A percentile compares a stretch with the other conserved stretches of the same genome.
Conservation (phyloP, 345 rosid species). For the Anacardium occidentale region DNA sequence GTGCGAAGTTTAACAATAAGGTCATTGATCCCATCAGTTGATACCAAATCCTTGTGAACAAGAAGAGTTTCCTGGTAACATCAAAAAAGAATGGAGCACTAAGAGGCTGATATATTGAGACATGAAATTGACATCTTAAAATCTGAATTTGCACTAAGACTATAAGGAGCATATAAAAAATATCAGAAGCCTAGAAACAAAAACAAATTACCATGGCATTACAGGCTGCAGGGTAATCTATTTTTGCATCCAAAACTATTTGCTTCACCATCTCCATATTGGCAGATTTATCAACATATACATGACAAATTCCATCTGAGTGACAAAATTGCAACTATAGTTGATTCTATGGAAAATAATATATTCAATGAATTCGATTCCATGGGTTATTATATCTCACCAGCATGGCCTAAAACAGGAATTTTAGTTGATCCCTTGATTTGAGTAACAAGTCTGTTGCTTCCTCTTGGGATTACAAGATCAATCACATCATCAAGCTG, state of each 20-base stretch:
- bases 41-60: conserved; percentile 80
- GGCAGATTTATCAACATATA: conserved; percentile 88
- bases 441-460: conserved; percentile 89
- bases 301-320: conserved; percentile 97
- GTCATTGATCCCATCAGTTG: conserved; percentile 52
- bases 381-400: conserved; percentile 40
- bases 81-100: conserved; percentile 11
- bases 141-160: neutral
- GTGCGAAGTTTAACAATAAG: conserved; percentile 52
- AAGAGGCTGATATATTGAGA: conserved; percentile 1
- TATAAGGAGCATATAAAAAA: neutral
- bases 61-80: conserved; percentile 87
- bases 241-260: conserved; percentile 82
- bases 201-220: conserved; percentile 81
- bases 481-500: conserved; percentile 99
- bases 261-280: conserved; percentile 76
- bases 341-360: conserved; percentile 4
- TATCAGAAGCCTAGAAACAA: neutral
- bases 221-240: conserved; percentile 97
- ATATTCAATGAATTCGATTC: conserved; percentile 11
- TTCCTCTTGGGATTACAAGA: conserved; percentile 99
- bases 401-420: conserved; percentile 97
- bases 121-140: conserved; percentile 2
- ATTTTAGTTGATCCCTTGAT: conserved; percentile 89
- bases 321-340: conserved; percentile 13